phyloP scores from a whole-genome alignment of 2,329 filamentous ascomycete species.

The Penicillium paneum region DNA sequence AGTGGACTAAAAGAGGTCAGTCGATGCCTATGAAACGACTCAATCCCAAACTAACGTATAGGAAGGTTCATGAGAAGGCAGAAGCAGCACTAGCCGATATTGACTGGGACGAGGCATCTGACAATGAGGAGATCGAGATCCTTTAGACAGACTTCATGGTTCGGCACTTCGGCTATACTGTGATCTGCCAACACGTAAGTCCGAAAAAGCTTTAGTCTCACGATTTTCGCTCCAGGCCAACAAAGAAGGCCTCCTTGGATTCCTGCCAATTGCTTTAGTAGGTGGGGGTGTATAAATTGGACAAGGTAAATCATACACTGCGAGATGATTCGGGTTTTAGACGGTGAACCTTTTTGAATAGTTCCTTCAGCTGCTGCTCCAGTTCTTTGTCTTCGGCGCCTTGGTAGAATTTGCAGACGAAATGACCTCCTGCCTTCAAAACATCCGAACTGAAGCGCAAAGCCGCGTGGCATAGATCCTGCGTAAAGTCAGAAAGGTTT shows the following conservation, averaged over 20 bases:
- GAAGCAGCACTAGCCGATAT: constrained; percentile 45
- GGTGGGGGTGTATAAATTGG: background rate
- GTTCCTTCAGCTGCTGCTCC: constrained; percentile 67
- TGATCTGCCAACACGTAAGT: background rate
- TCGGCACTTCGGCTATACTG: background rate
- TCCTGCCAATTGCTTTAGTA: constrained; percentile 52
- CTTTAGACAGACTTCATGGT: constrained; percentile 6
- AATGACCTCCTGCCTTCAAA: constrained; percentile 76
- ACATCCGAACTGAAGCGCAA: constrained; percentile 82
- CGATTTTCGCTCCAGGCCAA: constrained; percentile 68
- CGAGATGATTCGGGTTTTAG: constrained; percentile 92
- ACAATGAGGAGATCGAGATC: constrained; percentile 36
- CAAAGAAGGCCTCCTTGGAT: constrained; percentile 82
- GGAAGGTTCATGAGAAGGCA: constrained; percentile 45
- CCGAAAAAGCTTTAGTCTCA: constrained; percentile 36
- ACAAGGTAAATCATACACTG: constrained; percentile 53
- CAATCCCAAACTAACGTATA: background rate
- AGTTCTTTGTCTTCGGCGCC: constrained; percentile 79
- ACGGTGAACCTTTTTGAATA: constrained; percentile 77
- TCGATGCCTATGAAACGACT: background rate
- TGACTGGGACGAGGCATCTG: constrained; percentile 45
- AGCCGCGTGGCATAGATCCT: constrained; percentile 89
- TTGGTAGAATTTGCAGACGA: constrained; percentile 97
- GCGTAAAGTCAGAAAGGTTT: constrained; percentile 9
- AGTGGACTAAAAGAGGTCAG: constrained; percentile 57